Conservation (phyloP, 129 eudicot species). For the Escallonia herrerae region DNA sequence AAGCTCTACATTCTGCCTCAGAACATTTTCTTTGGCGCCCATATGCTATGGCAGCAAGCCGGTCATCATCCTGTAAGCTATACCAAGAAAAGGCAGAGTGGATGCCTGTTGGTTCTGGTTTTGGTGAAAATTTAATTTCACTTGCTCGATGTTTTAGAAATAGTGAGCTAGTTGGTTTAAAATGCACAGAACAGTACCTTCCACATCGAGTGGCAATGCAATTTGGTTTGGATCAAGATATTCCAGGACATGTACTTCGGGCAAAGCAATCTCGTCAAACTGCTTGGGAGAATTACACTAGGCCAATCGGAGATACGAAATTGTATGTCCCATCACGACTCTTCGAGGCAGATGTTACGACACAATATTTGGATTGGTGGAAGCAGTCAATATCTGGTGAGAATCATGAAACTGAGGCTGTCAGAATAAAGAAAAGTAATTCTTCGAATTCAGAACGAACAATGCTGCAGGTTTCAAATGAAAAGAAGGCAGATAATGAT, state of each 20-base stretch:
- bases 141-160: slow-evolving; percentile 27
- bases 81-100: slow-evolving; percentile 26
- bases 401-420: not conserved
- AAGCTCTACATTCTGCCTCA: slow-evolving; percentile 6
- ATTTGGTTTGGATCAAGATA: slow-evolving; percentile 51
- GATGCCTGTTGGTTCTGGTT: slow-evolving; percentile 7
- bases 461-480: not conserved
- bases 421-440: slow-evolving; percentile 7
- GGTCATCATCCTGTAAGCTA: slow-evolving; percentile 11
- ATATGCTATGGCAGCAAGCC: slow-evolving; percentile 15
- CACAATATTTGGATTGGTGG: slow-evolving; percentile 36
- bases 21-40: slow-evolving; percentile 38
- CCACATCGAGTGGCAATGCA: slow-evolving; percentile 64
- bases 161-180: slow-evolving; percentile 37
- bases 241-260: slow-evolving; percentile 26
- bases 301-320: slow-evolving; percentile 11
- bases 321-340: slow-evolving; percentile 13
- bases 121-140: slow-evolving; percentile 22
- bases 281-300: slow-evolving; percentile 23
- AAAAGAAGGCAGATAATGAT: not conserved
- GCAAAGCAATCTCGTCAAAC: slow-evolving; percentile 3
- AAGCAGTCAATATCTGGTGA: slow-evolving; percentile 5
- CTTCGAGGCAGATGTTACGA: slow-evolving; percentile 24
- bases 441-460: slow-evolving; percentile 2
- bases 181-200: slow-evolving; percentile 31